A percentile compares a stretch with the other conserved stretches of the same genome.
phyloP scores from a whole-genome alignment of 495 filamentous ascomycete species.

The Neurospora terricola region DNA sequence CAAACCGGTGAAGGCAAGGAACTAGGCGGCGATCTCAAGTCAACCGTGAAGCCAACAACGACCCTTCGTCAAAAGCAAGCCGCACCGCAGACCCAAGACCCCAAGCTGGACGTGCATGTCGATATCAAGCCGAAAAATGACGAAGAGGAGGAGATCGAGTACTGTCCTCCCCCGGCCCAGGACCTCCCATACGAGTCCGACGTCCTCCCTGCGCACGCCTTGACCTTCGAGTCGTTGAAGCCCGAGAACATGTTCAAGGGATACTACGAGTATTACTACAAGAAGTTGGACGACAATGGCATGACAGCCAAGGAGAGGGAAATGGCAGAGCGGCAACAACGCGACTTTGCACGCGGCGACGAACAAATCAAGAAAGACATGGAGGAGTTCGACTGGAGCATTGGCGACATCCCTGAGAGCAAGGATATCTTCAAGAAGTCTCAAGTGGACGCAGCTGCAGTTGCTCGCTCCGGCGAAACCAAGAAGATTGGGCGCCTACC shows the following conservation, averaged over 20 bases:
- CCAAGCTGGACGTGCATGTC: constrained; percentile 33
- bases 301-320: constrained; percentile 52
- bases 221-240: constrained; percentile 39
- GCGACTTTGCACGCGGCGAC: constrained; percentile 46
- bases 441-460: constrained; percentile 1
- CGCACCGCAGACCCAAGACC: constrained; percentile 33
- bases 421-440: constrained; percentile 18
- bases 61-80: constrained; percentile 26
- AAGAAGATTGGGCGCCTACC: constrained; percentile 16
- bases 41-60: constrained; percentile 27
- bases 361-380: constrained; percentile 49
- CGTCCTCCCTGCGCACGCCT: constrained; percentile 51
- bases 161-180: constrained; percentile 35
- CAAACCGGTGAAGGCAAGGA: constrained; percentile 37
- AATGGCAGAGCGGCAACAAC: constrained; percentile 44
- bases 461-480: neutral
- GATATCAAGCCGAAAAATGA: constrained; percentile 21
- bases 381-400: constrained; percentile 43
- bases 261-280: constrained; percentile 52
- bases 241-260: constrained; percentile 59
- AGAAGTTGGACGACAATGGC: constrained; percentile 57
- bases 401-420: constrained; percentile 28
- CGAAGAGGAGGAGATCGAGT: constrained; percentile 52
- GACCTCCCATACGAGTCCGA: constrained; percentile 70
- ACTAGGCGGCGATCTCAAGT: constrained; percentile 30